Evolutionary conservation across 1,284 basidiomycete genomes (phyloP).

Genomic region (Peniophora sp.): DNA sequence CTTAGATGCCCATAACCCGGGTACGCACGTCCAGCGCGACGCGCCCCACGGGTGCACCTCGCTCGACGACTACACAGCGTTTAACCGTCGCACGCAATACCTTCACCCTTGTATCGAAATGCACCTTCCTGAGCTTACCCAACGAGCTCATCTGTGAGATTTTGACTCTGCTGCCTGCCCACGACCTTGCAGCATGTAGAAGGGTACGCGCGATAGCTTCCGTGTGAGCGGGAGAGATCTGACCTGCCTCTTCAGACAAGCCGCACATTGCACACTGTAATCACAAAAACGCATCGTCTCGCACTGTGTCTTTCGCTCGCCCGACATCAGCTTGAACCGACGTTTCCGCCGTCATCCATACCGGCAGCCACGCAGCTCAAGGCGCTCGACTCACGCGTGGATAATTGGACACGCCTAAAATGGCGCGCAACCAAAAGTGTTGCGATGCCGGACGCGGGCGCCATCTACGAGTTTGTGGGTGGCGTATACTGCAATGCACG

Average conservation of each 20-base stretch:
- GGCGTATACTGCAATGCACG: slow-evolving; percentile 39
- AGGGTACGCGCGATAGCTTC: slow-evolving; percentile 15
- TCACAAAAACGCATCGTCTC: slow-evolving; percentile 32
- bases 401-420: slow-evolving; percentile 33
- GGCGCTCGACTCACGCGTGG: slow-evolving; percentile 31
- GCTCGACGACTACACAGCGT: too few species aligned
- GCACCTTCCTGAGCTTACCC: slow-evolving; percentile 19
- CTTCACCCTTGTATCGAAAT: too few species aligned
- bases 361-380: slow-evolving; percentile 30
- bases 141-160: slow-evolving; percentile 36
- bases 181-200: slow-evolving; percentile 29
- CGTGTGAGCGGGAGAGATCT: slow-evolving; percentile 3
- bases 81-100: too few species aligned
- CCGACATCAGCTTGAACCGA: slow-evolving; percentile 31
- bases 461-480: slow-evolving; percentile 42
- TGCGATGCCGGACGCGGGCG: slow-evolving; percentile 33
- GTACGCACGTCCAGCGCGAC: too few species aligned
- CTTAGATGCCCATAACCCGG: too few species aligned
- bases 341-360: slow-evolving; percentile 20
- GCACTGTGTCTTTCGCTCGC: slow-evolving; percentile 39
- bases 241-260: slow-evolving; percentile 25
- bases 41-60: too few species aligned
- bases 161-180: slow-evolving; percentile 26
- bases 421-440: slow-evolving; percentile 29
- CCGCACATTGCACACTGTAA: slow-evolving; percentile 26